Conservation (phyloP, 768 basidiomycete genomes). For the Tricholoma sp. region DNA sequence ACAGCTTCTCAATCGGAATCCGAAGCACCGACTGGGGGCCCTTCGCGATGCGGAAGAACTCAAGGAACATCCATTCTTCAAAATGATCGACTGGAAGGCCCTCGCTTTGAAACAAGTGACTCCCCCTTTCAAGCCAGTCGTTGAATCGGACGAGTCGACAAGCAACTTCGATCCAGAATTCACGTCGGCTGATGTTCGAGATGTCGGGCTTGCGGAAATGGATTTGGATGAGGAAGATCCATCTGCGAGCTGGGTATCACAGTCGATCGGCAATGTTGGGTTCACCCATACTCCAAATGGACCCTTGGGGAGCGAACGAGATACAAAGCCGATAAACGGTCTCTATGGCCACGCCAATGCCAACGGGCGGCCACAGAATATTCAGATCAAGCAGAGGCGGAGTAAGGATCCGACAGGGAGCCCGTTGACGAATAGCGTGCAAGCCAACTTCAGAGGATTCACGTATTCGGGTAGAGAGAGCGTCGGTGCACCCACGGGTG, state of each 20-base stretch:
- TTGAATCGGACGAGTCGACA: conserved; percentile 98
- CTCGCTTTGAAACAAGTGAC: conserved; percentile 85
- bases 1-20: conserved; percentile 95
- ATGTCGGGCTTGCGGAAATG: conserved; percentile 55
- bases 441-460: conserved; percentile 96
- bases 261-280: conserved; percentile 34
- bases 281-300: conserved; percentile 65
- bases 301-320: conserved; percentile 61
- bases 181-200: conserved; percentile 83
- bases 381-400: conserved; percentile 50
- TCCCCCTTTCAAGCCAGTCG: conserved; percentile 96
- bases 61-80: conserved; percentile 95
- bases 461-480: conserved; percentile 79
- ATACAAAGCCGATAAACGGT: conserved; percentile 15
- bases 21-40: conserved; percentile 94
- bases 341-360: conserved; percentile 14
- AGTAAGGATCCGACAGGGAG: conserved; percentile 46
- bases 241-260: conserved; percentile 62
- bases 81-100: conserved; percentile 85
- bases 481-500: conserved; percentile 40
- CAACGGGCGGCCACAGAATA: conserved; percentile 29
- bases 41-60: conserved; percentile 87
- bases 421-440: conserved; percentile 86
- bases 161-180: conserved; percentile 98
- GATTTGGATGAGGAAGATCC: conserved; percentile 60